A percentile compares a stretch with the other conserved stretches of the same genome.
These are phyloP conservation scores for Zymoseptoria brevis DNA, from an alignment of 2,329 filamentous ascomycete species.

Conservation along the genomic window DNA sequence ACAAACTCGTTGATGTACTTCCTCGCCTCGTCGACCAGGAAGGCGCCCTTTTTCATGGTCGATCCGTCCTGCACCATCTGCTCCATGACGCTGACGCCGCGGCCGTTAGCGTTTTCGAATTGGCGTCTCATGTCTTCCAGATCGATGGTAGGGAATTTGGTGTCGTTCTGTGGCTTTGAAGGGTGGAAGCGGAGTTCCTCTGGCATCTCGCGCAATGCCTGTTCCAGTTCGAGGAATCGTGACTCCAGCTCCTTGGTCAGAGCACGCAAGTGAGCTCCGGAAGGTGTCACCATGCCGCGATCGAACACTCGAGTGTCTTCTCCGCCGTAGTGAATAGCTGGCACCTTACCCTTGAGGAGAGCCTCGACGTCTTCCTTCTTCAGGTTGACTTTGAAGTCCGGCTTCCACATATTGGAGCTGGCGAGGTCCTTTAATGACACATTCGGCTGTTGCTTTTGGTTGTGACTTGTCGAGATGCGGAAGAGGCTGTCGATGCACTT, in stretches of 20 bases:
- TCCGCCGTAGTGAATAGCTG: slow-evolving; percentile 37
- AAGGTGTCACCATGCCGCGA: slow-evolving; percentile 64
- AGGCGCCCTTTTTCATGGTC: slow-evolving; percentile 30
- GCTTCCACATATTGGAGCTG: slow-evolving; percentile 20
- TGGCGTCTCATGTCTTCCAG: slow-evolving; percentile 24
- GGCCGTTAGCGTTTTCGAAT: slow-evolving; percentile 21
- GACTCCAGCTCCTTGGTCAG: slow-evolving; percentile 61
- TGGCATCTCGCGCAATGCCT: slow-evolving; percentile 40
- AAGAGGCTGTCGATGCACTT: slow-evolving; percentile 30
- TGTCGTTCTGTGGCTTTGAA: slow-evolving; percentile 26
- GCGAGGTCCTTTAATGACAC: slow-evolving; percentile 23
- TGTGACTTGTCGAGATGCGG: slow-evolving; percentile 21
- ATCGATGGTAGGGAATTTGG: slow-evolving; percentile 25
- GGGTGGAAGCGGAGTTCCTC: slow-evolving; percentile 23
- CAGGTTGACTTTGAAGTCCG: slow-evolving; percentile 27
- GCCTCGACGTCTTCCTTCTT: slow-evolving; percentile 37
- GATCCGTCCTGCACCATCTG: slow-evolving; percentile 32
- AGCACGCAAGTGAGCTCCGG: slow-evolving; percentile 68
- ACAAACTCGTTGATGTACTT: slow-evolving; percentile 33
- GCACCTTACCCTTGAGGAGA: slow-evolving; percentile 49
- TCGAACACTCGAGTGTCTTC: slow-evolving; percentile 36
- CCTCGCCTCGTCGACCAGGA: slow-evolving; percentile 31
- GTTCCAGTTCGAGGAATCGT: slow-evolving; percentile 62
- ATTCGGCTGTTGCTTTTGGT: slow-evolving; percentile 25
- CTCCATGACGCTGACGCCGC: slow-evolving; percentile 31